Evolutionary conservation across 2,329 filamentous ascomycete species (phyloP), one percentile per base, ranked within the genome.

Genomic region (Trichoderma cornu-damae): DNA sequence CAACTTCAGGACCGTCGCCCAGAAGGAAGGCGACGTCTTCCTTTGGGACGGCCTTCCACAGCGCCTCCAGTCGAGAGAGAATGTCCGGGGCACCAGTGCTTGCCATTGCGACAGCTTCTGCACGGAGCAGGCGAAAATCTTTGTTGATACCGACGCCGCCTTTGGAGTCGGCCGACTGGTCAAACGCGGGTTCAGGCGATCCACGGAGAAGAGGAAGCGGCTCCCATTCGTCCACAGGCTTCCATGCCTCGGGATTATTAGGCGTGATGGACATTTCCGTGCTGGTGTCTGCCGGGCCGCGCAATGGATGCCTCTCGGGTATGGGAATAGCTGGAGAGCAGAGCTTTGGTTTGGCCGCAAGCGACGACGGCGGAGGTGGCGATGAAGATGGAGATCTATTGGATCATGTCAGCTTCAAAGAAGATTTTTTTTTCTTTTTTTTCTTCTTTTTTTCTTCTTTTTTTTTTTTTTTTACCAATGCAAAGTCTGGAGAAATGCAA

Each of bases 51-150:
- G 9, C 44, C 9, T 43, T 32, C 24, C 47, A 53, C 4, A 63
- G 34, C 16, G 59, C 18, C 34, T 64, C 55, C 11, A 67, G 50
- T 20, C 58, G 59, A 12, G 59, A 46, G 14, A 67, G 48, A 9
- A 57, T 61, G 16, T 58, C 44, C 14, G 34, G 14, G 18, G 48
- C 38, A 11, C 22, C 43, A 8, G 42, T 37, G 11, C 3, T 53
- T 28, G 58, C 54, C 58, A 60, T 60, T 24, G n/a, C 40, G 12
- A 48, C 26, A 11, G 49, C 40, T 8, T 28, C 47, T 16, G 26
- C 28, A n/a, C 52, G 40, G 12, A 60, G 11, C 22, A 40, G 51
- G 9, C 37, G 34, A 32, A 58, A 47, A n/a, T 11, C 35, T 24
- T 26, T 48, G 30, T 9, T 24, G 11, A 46, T 18, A 3, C 28